These are phyloP conservation scores for Aspergillus spinulosporus DNA, from an alignment of 2,329 filamentous ascomycete species.

Conservation along the genomic window DNA sequence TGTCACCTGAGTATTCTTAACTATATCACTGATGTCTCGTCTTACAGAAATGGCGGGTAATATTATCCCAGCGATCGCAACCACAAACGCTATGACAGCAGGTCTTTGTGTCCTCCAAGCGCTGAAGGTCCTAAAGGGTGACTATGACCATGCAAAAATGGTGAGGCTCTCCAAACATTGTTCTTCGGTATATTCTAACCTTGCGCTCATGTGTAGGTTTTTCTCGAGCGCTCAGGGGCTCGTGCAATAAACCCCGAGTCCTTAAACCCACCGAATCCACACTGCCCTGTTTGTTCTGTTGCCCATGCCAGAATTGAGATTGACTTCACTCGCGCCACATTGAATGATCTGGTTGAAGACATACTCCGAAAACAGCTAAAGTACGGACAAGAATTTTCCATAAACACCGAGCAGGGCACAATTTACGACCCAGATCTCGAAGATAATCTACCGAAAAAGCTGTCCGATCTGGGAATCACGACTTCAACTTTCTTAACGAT, in stretches of 20 bases:
- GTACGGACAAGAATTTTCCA: conserved; percentile 77
- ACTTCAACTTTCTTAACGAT: conserved; percentile 77
- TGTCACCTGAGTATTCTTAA: neutral
- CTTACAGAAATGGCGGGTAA: conserved; percentile 87
- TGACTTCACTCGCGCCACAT: conserved; percentile 69
- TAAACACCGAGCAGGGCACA: conserved; percentile 72
- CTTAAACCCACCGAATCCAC: conserved; percentile 67
- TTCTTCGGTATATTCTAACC: conserved; percentile 5
- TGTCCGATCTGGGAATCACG: conserved; percentile 73
- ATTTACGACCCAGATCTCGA: conserved; percentile 89
- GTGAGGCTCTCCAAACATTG: conserved; percentile 41
- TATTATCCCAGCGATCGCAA: conserved; percentile 97
- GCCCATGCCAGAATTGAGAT: conserved; percentile 67
- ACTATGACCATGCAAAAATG: conserved; percentile 73
- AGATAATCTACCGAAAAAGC: conserved; percentile 77
- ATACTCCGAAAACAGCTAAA: conserved; percentile 70
- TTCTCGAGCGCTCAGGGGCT: conserved; percentile 68
- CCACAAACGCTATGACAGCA: conserved; percentile 94
- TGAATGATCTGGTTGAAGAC: conserved; percentile 75
- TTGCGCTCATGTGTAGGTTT: conserved; percentile 56
- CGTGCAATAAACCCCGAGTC: conserved; percentile 59
- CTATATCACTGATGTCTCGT: conserved; percentile 11
- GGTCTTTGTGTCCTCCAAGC: conserved; percentile 88
- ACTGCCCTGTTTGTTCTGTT: conserved; percentile 80
- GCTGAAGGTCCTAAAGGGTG: conserved; percentile 80